Percentiles rank a stretch among this genome's conserved stretches.
phyloP scores from a whole-genome alignment of 495 filamentous ascomycete genomes.

The Aspergillus diversus region DNA sequence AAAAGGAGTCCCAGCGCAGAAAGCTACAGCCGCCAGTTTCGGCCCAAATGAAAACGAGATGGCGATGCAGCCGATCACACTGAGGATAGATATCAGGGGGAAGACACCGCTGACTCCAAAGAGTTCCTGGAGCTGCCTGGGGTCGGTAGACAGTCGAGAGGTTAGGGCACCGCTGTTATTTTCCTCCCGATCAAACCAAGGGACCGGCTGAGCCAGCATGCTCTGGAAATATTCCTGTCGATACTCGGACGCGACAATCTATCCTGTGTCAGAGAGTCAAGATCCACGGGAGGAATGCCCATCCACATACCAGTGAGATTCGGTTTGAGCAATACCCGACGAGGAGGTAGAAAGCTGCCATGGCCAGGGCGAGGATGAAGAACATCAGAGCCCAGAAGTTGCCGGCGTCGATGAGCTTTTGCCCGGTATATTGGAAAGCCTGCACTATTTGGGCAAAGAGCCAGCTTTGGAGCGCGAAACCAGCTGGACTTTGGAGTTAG shows the following conservation, averaged over 20 bases:
- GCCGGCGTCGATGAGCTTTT: slow-evolving; percentile 33
- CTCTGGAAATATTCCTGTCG: slow-evolving; percentile 63
- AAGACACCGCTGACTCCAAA: slow-evolving; percentile 46
- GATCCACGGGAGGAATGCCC: neutral
- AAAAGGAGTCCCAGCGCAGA: slow-evolving; percentile 57
- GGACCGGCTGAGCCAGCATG: slow-evolving; percentile 56
- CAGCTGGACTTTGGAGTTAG: slow-evolving; percentile 38
- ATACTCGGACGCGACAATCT: slow-evolving; percentile 55
- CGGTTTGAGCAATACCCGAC: slow-evolving; percentile 49
- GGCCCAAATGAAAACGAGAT: slow-evolving; percentile 63
- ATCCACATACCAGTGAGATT: neutral
- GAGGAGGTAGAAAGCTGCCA: slow-evolving; percentile 53
- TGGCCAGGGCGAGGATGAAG: slow-evolving; percentile 58
- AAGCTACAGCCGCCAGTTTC: slow-evolving; percentile 62
- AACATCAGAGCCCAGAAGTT: slow-evolving; percentile 72
- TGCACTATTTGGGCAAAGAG: slow-evolving; percentile 38
- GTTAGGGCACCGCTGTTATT: slow-evolving; percentile 54
- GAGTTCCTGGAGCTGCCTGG: slow-evolving; percentile 64
- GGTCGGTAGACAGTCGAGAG: slow-evolving; percentile 58
- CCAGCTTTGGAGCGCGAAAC: slow-evolving; percentile 39
- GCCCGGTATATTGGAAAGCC: slow-evolving; percentile 40
- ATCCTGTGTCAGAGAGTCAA: neutral
- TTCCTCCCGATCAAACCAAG: slow-evolving; percentile 58
- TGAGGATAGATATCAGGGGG: slow-evolving; percentile 46
- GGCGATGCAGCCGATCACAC: slow-evolving; percentile 56